Evolutionary conservation across 345 rosid genomes (phyloP).

Genomic region (Streptanthus diversifolius): DNA sequence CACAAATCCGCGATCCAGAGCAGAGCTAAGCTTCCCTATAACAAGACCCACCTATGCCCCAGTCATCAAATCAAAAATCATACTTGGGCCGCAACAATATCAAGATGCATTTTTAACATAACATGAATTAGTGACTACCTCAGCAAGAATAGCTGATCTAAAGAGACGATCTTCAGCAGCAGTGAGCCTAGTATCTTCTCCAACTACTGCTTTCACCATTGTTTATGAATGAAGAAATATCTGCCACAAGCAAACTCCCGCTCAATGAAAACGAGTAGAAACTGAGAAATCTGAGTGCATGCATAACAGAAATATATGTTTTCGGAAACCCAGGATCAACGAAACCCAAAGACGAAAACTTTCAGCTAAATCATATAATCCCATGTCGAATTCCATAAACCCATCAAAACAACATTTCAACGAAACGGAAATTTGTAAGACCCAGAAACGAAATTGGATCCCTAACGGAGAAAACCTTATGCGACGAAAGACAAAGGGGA

Average conservation of each 20-base stretch:
- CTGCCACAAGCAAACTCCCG: background rate
- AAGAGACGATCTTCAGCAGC: constrained; percentile 74
- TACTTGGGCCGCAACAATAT: background rate
- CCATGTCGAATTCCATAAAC: background rate
- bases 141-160: constrained; percentile 59
- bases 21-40: constrained; percentile 80
- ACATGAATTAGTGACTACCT: constrained; percentile 37
- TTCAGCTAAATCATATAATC: background rate
- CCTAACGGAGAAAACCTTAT: background rate
- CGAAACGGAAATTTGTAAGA: background rate
- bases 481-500: background rate
- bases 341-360: background rate
- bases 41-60: constrained; percentile 70
- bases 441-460: constrained; percentile 17
- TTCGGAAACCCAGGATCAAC: background rate
- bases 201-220: constrained; percentile 87
- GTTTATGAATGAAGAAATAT: background rate
- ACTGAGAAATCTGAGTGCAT: background rate
- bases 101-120: background rate
- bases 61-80: background rate
- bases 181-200: constrained; percentile 73
- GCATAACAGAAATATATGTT: background rate
- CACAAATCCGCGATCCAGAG: constrained; percentile 74
- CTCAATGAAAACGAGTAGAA: background rate
- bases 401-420: background rate